Evolutionary conservation across 169 alveolate species (phyloP), one percentile per base, ranked within the genome.

Genomic region (Plasmodium billcollinsi): DNA sequence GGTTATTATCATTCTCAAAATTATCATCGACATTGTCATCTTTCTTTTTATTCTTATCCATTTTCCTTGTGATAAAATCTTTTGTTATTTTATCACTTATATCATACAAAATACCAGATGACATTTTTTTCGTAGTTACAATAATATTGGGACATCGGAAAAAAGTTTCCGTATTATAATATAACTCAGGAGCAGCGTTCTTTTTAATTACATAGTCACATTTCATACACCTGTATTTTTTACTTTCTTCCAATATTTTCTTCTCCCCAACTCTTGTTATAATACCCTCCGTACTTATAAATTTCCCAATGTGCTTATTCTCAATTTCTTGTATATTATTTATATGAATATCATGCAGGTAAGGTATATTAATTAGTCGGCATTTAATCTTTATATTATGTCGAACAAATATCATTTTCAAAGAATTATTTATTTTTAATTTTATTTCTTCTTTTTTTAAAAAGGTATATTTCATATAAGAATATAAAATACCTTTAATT

Each of bases 151-250:
- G 93, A 58, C 94, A 88, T 33, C 59, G 45, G n/a, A 90, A 47
- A n/a, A 93, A 67, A 3, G 73, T 58, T 14, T 83, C 54, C 6
- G 92, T 89, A 59, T 89, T 85, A 26, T 88, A 76, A 50, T 91
- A 86, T 29, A 91, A 72, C 54, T 93, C 96, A 12, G 95, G 93
- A n/a, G 83, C 63, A 7, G 94, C 89, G 21, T 83, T 91, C 26
- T 89, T 90, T 50, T 89, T 69, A 58, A 93, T 88, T 52, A 89
- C 76, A n/a, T 88, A 50, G 43, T 61, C 88, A 50, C 96, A 93
- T n/a, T 26, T 91, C 47, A 39, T 91, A 88, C 96, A 93, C 2
- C 83, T 73, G 67, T 91, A 93, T 90, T 93, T 94, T 43, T 93
- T 72, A 54, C 88, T 93, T 26, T 91, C 95, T 39, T 93, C 96